These are phyloP conservation scores for Serendipita sp. DNA, from an alignment of 768 basidiomycete species.

Conservation along the genomic window DNA sequence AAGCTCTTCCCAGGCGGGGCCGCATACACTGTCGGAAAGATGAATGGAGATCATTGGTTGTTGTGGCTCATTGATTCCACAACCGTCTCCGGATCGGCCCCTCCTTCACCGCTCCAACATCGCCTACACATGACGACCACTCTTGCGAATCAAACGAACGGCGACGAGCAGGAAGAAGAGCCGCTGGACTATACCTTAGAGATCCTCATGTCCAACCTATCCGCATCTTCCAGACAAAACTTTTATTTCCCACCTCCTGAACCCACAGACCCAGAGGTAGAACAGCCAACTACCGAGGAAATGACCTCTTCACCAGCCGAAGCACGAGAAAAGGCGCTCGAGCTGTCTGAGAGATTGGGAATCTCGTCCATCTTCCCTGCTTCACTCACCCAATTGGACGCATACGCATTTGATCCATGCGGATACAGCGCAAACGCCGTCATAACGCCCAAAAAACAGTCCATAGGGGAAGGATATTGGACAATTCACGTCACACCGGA, in stretches of 20 bases:
- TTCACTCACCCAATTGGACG: slow-evolving; percentile 69
- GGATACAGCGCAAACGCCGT: slow-evolving; percentile 94
- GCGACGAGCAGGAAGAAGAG: slow-evolving; percentile 14
- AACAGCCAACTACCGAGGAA: slow-evolving; percentile 4
- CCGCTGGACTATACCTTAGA: slow-evolving; percentile 83
- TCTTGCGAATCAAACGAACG: slow-evolving; percentile 8
- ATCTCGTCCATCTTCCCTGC: slow-evolving; percentile 71
- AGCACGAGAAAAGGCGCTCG: slow-evolving; percentile 39
- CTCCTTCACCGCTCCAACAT: slow-evolving; percentile 15
- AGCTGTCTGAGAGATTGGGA: slow-evolving; percentile 54
- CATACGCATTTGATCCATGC: slow-evolving; percentile 87
- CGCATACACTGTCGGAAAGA: slow-evolving; percentile 92
- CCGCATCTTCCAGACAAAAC: slow-evolving; percentile 51
- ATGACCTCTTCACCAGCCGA: slow-evolving; percentile 10
- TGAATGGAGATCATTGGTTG: slow-evolving; percentile 98
- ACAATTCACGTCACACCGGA: slow-evolving; percentile 98
- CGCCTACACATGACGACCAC: slow-evolving; percentile 13
- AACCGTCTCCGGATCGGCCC: slow-evolving; percentile 30
- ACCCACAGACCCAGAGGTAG: slow-evolving; percentile 6
- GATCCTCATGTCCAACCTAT: slow-evolving; percentile 90
- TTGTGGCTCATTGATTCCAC: slow-evolving; percentile 60
- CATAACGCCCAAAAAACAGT: slow-evolving; percentile 21
- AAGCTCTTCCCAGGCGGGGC: slow-evolving; percentile 75
- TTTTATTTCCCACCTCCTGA: slow-evolving; percentile 44
- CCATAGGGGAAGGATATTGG: slow-evolving; percentile 74